Evolutionary conservation across 768 basidiomycete species (phyloP).

Genomic region (Boletus subparvulus): DNA sequence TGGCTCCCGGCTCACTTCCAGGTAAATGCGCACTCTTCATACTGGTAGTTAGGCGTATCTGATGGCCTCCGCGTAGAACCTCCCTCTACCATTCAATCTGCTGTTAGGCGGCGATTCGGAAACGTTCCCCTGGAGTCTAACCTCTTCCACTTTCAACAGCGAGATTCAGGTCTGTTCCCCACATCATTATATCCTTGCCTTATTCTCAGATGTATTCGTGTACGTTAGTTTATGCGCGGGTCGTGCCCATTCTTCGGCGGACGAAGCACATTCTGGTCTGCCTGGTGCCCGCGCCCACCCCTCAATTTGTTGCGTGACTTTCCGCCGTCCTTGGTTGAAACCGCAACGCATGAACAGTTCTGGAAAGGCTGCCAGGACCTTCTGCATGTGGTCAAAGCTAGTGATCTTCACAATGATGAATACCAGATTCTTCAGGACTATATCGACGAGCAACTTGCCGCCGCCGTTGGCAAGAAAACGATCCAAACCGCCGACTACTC

Average conservation of each 20-base stretch:
- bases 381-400: not conserved
- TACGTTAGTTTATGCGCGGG: conserved; percentile 12
- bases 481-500: not conserved
- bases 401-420: conserved; percentile 1
- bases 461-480: not conserved
- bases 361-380: conserved; percentile 1
- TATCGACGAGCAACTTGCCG: not conserved
- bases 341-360: not conserved
- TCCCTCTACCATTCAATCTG: conserved; percentile 6
- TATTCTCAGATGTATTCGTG: not conserved
- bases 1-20: conserved; percentile 15
- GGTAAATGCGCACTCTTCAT: not conserved
- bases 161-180: conserved; percentile 3
- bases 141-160: not conserved
- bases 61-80: not conserved
- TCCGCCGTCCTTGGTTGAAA: conserved; percentile 7
- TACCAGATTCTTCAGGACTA: conserved; percentile 2
- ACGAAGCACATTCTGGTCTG: conserved; percentile 16
- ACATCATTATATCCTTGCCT: too few species aligned
- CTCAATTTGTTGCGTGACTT: conserved; percentile 13
- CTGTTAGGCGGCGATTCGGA: conserved; percentile 2
- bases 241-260: conserved; percentile 20
- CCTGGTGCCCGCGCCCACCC: conserved; percentile 17
- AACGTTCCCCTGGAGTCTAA: conserved; percentile 6
- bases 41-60: not conserved